Base-by-base conservation (phyloP, 139 green algal genomes). In the Tetratostichococcus sp. region DNA sequence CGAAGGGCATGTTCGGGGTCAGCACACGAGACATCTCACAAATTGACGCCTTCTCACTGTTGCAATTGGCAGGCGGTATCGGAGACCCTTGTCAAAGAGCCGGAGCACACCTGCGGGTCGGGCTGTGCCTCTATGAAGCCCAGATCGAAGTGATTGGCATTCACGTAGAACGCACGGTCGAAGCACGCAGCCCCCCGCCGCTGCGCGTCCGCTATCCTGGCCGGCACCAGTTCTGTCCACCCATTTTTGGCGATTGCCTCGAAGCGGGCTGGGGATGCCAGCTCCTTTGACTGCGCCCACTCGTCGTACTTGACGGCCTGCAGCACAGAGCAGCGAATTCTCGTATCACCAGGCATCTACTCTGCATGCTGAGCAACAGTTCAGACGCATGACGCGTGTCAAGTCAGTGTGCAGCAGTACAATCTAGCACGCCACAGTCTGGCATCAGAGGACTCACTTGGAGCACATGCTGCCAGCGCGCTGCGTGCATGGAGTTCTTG, bases 111-210 rank as follows among this genome's bases (percentile, higher is more conserved):
- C 50, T 39, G 31, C n/a, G 69, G 69, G 69, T 59, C 34, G 28
- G 69, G 35, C 23, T 73, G 31, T 1, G 23, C 43, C 35, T 31
- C 28, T 17, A 73, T 62, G 59, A 77, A 77, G 17, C 72, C 72
- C 43, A 71, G 35, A 0, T 70, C 26, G 33, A 77, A 30, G 25
- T 69, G 43, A 28, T 74, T 74, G 30, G 73, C 67, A 11, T 58
- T 43, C 17, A 84, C 42, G 69, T 87, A 87, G 39, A 75, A 88
- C 1, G 39, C 33, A 30, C 85, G 79, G 58, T 88, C 83, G 71
- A 88, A 88, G 80, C 83, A 88, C 43, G 72, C 82, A 1, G 77
- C 80, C 0, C 83, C 83, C 4, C 83, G 71, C 1, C 66, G 73
- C 50, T 79, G 74, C 74, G 73, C 73, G 67, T 79, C 73, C 26